These are phyloP conservation scores for Acanthochlamys bracteata DNA, from an alignment of 106 monocot genomes.

Conservation along the genomic window DNA sequence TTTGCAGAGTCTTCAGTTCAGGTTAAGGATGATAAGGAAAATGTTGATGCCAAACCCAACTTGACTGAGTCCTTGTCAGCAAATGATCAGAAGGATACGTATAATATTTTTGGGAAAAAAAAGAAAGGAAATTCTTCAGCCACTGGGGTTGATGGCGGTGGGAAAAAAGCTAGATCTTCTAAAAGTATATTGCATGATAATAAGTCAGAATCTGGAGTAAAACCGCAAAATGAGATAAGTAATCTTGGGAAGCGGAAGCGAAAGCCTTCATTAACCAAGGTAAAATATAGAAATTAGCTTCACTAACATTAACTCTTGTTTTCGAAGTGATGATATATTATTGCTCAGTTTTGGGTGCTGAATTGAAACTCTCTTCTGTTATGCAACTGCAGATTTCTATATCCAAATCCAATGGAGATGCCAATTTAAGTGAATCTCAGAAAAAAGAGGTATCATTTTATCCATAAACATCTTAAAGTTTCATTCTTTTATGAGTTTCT, in stretches of 20 bases:
- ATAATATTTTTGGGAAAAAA: conserved; percentile 32
- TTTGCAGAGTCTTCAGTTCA: conserved; percentile 73
- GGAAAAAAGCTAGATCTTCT: conserved; percentile 40
- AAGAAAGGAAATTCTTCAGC: conserved; percentile 25
- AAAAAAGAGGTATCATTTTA: conserved; percentile 43
- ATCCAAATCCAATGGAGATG: conserved; percentile 25
- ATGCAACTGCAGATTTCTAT: conserved; percentile 35
- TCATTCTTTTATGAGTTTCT: too few relatives aligned
- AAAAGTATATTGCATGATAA: conserved; percentile 33
- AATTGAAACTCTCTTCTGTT: neutral
- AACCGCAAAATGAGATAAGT: conserved; percentile 26
- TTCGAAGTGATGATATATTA: neutral
- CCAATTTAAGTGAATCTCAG: conserved; percentile 23
- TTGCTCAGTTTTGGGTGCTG: neutral
- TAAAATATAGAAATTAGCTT: conserved; percentile 10
- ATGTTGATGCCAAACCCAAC: conserved; percentile 38
- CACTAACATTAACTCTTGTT: neutral
- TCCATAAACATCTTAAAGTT: too few relatives aligned
- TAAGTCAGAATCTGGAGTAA: conserved; percentile 37
- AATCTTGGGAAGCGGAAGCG: conserved; percentile 52
- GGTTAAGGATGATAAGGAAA: conserved; percentile 66
- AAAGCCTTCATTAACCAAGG: conserved; percentile 40
- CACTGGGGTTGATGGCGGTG: conserved; percentile 22
- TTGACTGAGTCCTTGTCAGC: conserved; percentile 30
- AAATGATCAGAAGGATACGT: conserved; percentile 31